Evolutionary conservation across 2,329 filamentous ascomycete species (phyloP), one percentile per base, ranked within the genome.

Genomic region (Onygenales sp.): DNA sequence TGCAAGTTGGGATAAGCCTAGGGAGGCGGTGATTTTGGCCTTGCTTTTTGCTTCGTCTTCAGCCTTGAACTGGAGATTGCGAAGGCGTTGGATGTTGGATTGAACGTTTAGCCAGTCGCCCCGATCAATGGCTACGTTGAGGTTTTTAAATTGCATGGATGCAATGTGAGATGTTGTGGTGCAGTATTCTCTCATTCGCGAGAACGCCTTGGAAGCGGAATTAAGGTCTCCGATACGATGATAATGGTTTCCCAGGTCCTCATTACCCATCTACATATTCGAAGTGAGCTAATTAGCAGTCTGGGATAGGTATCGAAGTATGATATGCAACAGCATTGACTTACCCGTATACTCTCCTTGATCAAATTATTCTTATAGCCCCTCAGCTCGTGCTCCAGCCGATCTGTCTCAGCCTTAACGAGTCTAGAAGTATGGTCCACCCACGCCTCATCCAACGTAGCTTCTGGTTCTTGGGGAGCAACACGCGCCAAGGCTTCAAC

Each of bases 291-390:
- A 32, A 46, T 14, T 11, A 21, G 37, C 49, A 27, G 33, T 11
- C 43, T 33, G 46, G 47, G 47, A 6, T 8, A 52, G 13, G 13
- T 10, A 37, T 31, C 40, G 4, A 37, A 34, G 13, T 17, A 8
- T 14, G 9, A 3, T 34, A 50, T 10, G 5, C 37, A 44, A 31
- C 27, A 17, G 42, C 4, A 34, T 34, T 52, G 42, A 64, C 79
- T 53, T 76, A 94, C 90, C 61, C 91, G 75, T 63, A 97, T 95
- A 73, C 90, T 96, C 73, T 98, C 93, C 67, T 96, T 95, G 62
- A 98, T 90, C 43, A 97, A 74, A 63, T 97, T 98, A 66, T 96
- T 95, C 72, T 93, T 95, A 70, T 97, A 97, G 1, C 85, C 86
- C 68, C 90, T 91, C 17, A 98, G 76, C 69, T 97, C 89, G 13